Evolutionary conservation across 768 basidiomycete genomes (phyloP), one percentile per base, ranked within the genome.

Genomic region (Pholiota microspora): DNA sequence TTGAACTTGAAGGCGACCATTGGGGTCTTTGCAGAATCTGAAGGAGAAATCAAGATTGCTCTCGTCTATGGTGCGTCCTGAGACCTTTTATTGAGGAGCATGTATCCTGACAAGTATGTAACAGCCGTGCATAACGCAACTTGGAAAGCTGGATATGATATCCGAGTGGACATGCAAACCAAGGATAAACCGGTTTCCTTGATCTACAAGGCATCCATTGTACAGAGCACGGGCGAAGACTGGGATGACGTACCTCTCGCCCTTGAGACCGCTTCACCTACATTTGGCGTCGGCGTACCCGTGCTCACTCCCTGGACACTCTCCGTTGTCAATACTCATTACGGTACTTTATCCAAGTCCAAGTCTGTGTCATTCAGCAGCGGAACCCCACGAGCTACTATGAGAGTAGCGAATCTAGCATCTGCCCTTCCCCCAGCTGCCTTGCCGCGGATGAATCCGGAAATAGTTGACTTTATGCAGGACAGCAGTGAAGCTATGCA

Each of bases 161-260:
- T 78, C 9, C 70, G 74, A 6, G 75, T 76, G 3, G 65, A 76
- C 54, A 72, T 76, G 71, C 63, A 74, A n/a, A 58, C 65, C 3
- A 69, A 73, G 51, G 71, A 74, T 18, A 67, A 65, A 12, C 72
- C 74, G 1, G 62, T 79, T 0, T 67, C 58, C 2, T 50, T 78
- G 21, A 66, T 69, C 3, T 78, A 78, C 62, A 77, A 77, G 57
- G 76, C 70, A 0, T 62, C 64, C 2, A 73, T 78, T 46, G 67
- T 60, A 0, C 78, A 78, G 51, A 67, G 57, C 40, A 78, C 77
- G 6, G 77, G 77, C 28, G 77, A 80, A 73, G 67, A 71, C 40
- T 81, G 77, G 77, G 62, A 62, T 0, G 71, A 79, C 52, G 71
- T 77, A 2, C 66, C 72, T 1, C 60, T 78, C 2, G 72, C 69